These are phyloP conservation scores for Celoporthe dispersa DNA, from an alignment of 2,329 filamentous ascomycete genomes.

Conservation along the genomic window DNA sequence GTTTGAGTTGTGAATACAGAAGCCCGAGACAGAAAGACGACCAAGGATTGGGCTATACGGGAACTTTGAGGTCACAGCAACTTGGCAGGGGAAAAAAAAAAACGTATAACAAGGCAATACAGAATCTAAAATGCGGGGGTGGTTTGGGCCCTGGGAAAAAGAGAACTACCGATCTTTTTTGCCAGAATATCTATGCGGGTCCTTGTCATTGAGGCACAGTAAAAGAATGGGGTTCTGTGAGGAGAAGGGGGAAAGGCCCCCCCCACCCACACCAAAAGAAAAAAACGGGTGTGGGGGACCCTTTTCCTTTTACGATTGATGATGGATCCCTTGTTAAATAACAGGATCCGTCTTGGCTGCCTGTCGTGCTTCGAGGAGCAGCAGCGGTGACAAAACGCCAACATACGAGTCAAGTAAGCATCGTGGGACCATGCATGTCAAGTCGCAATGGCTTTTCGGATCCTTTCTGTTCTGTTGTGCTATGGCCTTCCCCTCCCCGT, in stretches of 20 bases:
- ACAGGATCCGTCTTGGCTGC: not conserved
- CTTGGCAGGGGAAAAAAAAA: not conserved
- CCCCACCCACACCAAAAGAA: no score
- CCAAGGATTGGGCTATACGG: no score
- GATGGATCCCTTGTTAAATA: not conserved
- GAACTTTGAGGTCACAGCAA: not conserved
- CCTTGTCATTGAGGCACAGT: not conserved
- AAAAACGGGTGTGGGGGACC: not conserved
- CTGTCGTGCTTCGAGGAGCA: not conserved
- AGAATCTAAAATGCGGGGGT: not conserved
- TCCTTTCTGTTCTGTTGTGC: not conserved
- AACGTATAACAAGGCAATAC: not conserved
- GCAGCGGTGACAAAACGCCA: not conserved
- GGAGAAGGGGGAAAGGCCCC: not conserved
- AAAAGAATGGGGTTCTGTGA: not conserved
- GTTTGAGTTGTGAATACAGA: not conserved
- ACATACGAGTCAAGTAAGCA: not conserved
- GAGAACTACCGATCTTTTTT: not conserved
- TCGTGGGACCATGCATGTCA: not conserved
- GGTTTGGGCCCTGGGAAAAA: not conserved
- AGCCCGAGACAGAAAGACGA: not conserved
- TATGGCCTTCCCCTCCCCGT: constrained; percentile 3
- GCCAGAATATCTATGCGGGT: not conserved
- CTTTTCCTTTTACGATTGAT: constrained; percentile 8
- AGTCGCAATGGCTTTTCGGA: not conserved